phyloP scores from a whole-genome alignment of 148 eudicot genomes.

The Oxyria digyna region DNA sequence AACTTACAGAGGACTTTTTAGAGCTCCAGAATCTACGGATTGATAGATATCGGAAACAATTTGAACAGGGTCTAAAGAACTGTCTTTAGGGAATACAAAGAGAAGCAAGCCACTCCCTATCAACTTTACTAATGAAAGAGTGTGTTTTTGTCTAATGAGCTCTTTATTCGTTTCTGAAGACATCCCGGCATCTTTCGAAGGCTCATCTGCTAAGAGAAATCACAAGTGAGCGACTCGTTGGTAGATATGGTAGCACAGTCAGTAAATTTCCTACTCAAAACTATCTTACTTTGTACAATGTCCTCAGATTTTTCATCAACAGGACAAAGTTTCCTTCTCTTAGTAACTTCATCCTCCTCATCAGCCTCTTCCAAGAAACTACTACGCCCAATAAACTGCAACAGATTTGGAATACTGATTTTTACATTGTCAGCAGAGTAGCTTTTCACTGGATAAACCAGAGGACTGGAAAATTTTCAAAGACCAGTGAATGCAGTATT shows the following conservation, averaged over 20 bases:
- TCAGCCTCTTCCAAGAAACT: conserved; percentile 19
- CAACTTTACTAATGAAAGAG: conserved; percentile 61
- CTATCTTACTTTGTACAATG: conserved; percentile 12
- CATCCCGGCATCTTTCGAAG: conserved; percentile 20
- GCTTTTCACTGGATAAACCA: neutral
- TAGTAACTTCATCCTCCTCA: conserved; percentile 20
- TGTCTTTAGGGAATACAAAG: conserved; percentile 35
- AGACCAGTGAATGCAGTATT: neutral
- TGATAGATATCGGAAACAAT: conserved; percentile 34
- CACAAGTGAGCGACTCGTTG: neutral
- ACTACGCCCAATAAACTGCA: conserved; percentile 27
- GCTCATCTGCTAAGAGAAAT: conserved; percentile 20
- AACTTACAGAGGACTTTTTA: conserved; percentile 67
- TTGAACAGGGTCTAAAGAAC: conserved; percentile 28
- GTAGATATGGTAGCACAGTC: neutral
- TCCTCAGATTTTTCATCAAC: conserved; percentile 22
- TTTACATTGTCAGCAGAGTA: neutral
- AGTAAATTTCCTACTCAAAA: neutral
- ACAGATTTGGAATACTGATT: neutral
- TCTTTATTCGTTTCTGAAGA: conserved; percentile 18
- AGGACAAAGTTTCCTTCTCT: conserved; percentile 38
- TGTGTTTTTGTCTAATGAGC: conserved; percentile 14
- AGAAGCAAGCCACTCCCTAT: conserved; percentile 69
- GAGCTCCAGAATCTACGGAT: conserved; percentile 39
- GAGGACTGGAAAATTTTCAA: neutral